phyloP scores from a whole-genome alignment of 345 rosid genomes.

The Gossypium raimondii region DNA sequence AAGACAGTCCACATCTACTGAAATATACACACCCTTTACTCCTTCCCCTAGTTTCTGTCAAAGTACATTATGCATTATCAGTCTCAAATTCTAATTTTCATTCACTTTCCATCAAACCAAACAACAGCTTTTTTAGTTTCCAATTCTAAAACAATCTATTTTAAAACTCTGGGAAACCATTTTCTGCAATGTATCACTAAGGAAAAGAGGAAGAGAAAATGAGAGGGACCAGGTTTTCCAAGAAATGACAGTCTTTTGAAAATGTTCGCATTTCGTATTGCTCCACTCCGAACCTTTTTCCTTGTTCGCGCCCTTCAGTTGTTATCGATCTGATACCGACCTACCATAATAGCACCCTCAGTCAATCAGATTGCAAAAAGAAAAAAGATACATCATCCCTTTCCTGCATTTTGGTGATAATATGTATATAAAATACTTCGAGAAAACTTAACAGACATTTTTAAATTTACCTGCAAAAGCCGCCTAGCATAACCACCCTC shows the following conservation, averaged over 20 bases:
- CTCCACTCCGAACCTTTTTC: constrained; percentile 89
- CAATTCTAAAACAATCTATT: background rate
- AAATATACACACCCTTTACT: constrained; percentile 86
- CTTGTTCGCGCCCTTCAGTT: constrained; percentile 85
- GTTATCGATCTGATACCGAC: constrained; percentile 94
- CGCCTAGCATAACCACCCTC: constrained; percentile 93
- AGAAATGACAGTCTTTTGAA: constrained; percentile 57
- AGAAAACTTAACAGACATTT: background rate
- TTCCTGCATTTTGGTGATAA: background rate
- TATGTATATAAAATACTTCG: background rate
- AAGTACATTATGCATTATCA: background rate
- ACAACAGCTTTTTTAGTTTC: background rate
- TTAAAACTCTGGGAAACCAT: background rate
- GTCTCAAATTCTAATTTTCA: background rate
- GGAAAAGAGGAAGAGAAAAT: constrained; percentile 10
- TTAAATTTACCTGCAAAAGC: constrained; percentile 67
- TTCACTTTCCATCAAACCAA: background rate
- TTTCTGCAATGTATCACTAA: background rate
- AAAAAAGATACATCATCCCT: constrained; percentile 1
- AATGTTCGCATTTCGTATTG: constrained; percentile 94
- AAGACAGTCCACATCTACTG: constrained; percentile 87
- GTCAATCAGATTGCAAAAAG: background rate
- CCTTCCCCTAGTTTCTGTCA: constrained; percentile 96
- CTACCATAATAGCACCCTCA: constrained; percentile 33
- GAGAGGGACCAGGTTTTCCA: constrained; percentile 83